Conservation (phyloP, 2,329 filamentous ascomycete species). For the Pseudogymnoascus sp. region DNA sequence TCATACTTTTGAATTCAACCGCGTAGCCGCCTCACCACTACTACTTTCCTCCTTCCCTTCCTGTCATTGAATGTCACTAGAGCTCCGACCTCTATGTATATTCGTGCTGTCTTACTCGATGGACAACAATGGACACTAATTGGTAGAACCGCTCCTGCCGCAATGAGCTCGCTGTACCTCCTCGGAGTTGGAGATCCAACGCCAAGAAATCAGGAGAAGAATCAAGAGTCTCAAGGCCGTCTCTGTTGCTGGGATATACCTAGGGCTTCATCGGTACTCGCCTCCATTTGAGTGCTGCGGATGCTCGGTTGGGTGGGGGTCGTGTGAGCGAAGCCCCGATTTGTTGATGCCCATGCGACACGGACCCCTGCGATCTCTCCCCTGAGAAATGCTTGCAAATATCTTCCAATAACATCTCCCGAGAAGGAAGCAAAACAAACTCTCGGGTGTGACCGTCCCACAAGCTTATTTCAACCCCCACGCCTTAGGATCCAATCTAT, state of each 20-base stretch:
- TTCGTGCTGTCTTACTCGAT: not conserved
- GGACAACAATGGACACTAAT: not conserved
- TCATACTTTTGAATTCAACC: not conserved
- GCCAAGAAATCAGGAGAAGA: not conserved
- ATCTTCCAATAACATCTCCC: not conserved
- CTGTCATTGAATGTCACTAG: not conserved
- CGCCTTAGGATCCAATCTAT: not conserved
- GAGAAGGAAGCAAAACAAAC: not conserved
- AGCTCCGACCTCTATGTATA: not conserved
- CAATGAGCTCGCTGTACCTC: not conserved
- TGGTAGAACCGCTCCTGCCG: not conserved
- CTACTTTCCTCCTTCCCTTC: not conserved
- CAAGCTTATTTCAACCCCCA: not conserved
- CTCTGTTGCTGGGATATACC: not conserved
- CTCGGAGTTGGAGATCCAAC: not conserved
- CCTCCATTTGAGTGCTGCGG: not conserved
- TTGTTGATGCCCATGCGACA: not conserved
- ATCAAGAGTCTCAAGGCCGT: not conserved
- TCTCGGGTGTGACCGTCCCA: not conserved
- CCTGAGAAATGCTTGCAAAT: too few relatives aligned
- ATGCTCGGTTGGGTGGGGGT: not conserved
- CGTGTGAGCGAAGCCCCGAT: not conserved
- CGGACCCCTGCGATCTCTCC: not conserved
- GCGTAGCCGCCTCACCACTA: not conserved
- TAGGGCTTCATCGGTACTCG: not conserved